Base-by-base conservation (phyloP, 2,329 filamentous ascomycete genomes). In the Fusarium pseudocircinatum region DNA sequence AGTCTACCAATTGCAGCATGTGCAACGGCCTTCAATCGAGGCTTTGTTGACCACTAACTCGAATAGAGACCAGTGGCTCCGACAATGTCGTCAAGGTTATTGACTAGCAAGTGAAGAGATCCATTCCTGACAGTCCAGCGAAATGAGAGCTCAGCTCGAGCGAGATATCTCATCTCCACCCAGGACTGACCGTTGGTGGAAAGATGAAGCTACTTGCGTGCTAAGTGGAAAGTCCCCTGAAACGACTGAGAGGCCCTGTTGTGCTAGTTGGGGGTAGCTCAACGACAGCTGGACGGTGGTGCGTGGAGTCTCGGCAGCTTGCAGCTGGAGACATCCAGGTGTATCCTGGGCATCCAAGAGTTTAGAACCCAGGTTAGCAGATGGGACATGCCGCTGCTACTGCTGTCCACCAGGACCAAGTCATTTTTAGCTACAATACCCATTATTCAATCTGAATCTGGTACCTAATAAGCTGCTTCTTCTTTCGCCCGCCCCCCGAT, bases 191-290 rank as follows among this genome's bases (percentile, higher is more conserved):
- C 50, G 70, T 74, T 74, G 70, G 70, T 73, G 70, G 67, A 63
- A 64, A 74, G 71, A 65, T 50, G 54, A 62, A 72, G 70, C 62
- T 72, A 68, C 67, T 36, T 70, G 46, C 18, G 47, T 39, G 26
- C 66, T 59, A 65, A 65, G 63, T 67, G 71, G 52, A 71, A 67
- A 69, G 59, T 72, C 71, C 71, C 71, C 71, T 74, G 71, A 58
- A 74, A 60, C 47, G 63, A 69, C 43, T 68, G 47, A 74, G 52
- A 64, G 61, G 70, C 62, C 54, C 67, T 74, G 70, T 12, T 73
- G 70, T 71, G 44, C 67, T 71, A 70, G 49, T 52, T 52, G 49
- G 49, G 49, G n/a, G n/a, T 52, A 52, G 64, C 54, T 60, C 54
- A 60, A 54, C 66, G 53, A 49, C 44, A 73, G 50, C 54, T 60